Evolutionary conservation across 345 rosid species (phyloP).

Genomic region (Noccaea caerulescens): DNA sequence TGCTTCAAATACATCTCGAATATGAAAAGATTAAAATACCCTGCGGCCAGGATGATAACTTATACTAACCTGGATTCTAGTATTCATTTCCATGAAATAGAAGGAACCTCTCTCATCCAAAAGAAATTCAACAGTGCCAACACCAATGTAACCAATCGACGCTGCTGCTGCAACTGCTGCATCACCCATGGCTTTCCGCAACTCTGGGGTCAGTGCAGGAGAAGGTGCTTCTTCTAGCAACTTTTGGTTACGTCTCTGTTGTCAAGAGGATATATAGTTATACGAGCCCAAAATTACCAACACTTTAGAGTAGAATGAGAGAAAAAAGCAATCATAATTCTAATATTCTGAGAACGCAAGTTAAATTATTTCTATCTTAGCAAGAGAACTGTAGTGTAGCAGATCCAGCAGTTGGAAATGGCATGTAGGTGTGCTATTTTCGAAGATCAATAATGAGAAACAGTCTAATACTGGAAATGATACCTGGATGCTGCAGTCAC

Average conservation of each 20-base stretch:
- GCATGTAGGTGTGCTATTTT: constrained; percentile 8
- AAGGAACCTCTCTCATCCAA: constrained; percentile 97
- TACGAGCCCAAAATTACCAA: constrained; percentile 12
- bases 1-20: background rate
- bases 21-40: background rate
- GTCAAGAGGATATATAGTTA: constrained; percentile 28
- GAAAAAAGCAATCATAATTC: constrained; percentile 11
- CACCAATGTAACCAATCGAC: constrained; percentile 96
- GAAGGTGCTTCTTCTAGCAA: constrained; percentile 98
- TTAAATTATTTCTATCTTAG: background rate
- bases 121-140: constrained; percentile 96
- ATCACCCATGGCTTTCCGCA: constrained; percentile 99
- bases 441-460: background rate
- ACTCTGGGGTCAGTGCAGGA: constrained; percentile 91
- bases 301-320: background rate
- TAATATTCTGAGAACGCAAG: background rate
- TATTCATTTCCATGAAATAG: constrained; percentile 99
- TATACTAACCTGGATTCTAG: constrained; percentile 84
- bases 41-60: background rate
- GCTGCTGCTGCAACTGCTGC: constrained; percentile 99
- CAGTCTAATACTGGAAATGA: background rate
- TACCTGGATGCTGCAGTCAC: constrained; percentile 99
- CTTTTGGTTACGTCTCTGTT: constrained; percentile 95
- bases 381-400: constrained; percentile 9
- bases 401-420: constrained; percentile 13